Conservation (phyloP, 1,284 basidiomycete species). For the Heterobasidion irregulare region DNA sequence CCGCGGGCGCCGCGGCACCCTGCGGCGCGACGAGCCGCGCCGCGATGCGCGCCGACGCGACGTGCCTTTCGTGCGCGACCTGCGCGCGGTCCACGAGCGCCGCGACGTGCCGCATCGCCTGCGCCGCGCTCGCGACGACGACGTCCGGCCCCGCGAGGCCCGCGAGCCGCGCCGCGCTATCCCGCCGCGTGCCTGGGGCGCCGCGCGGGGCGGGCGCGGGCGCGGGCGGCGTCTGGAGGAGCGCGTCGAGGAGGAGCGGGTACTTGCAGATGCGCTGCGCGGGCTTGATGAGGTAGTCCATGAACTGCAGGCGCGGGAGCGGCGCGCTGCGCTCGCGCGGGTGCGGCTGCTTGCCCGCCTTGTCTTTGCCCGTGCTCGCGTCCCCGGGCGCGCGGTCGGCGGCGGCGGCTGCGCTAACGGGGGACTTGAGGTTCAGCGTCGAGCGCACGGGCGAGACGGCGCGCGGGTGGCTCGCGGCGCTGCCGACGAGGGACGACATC, state of each 20-base stretch:
- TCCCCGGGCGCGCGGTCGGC: no score
- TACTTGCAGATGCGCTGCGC: constrained; percentile 89
- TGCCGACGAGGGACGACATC: constrained; percentile 6
- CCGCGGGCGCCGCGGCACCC: not conserved
- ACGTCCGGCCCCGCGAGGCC: constrained; percentile 28
- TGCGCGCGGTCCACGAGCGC: constrained; percentile 38
- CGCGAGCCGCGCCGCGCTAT: not conserved
- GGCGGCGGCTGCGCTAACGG: not conserved
- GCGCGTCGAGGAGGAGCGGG: constrained; percentile 76
- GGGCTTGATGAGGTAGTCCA: constrained; percentile 86
- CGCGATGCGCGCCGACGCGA: constrained; percentile 60
- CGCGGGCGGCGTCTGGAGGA: constrained; percentile 21
- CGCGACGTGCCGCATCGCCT: constrained; percentile 51
- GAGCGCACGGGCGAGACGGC: not conserved
- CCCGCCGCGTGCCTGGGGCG: constrained; percentile 13
- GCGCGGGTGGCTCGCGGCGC: not conserved
- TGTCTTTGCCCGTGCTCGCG: not conserved
- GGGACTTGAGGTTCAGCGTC: constrained; percentile 3
- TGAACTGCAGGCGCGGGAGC: constrained; percentile 42
- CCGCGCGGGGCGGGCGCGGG: constrained; percentile 20
- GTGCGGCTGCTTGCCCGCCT: constrained; percentile 3
- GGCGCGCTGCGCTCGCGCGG: not conserved
- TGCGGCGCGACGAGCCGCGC: constrained; percentile 41
- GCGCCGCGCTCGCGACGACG: constrained; percentile 30
- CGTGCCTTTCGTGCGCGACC: constrained; percentile 42